Evolutionary conservation across 1,284 basidiomycete genomes (phyloP), one percentile per base, ranked within the genome.

Genomic region (Papiliotrema terrestris): DNA sequence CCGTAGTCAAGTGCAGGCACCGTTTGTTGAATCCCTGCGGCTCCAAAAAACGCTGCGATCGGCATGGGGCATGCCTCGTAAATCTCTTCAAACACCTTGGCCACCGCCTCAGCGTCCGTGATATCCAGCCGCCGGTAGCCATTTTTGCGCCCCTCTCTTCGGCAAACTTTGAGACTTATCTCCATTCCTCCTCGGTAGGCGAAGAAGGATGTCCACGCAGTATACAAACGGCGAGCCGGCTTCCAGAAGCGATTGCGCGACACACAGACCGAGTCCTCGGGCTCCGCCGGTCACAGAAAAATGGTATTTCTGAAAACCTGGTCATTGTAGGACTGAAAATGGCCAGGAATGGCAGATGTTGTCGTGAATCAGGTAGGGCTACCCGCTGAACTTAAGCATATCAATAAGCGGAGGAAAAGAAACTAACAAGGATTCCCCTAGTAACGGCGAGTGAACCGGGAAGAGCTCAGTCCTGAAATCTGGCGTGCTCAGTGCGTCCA

Each of bases 241-340:
- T 76, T 93, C 89, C 41, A 84, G 82, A 38, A 89, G 77, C 4
- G 86, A 83, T 54, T 89, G 79, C 29, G 88, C 88, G 83, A 89
- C 86, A 75, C 89, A 88, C 41, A 92, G 81, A 3, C 90, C 89
- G 11, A 92, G 81, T 2, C 89, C 89, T 47, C 89, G 81, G 64
- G 88, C 88, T 2, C 81, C 90, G 13, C 88, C 88, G 0, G 88
- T 87, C 43, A 91, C n/a, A n/a, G n/a, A n/a, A n/a, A n/a, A n/a
- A n/a, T n/a, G n/a, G n/a, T n/a, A n/a, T n/a, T n/a, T n/a, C n/a
- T n/a, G n/a, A n/a, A n/a, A n/a, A n/a, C n/a, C n/a, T n/a, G n/a
- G n/a, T n/a, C n/a, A n/a, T n/a, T n/a, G n/a, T n/a, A n/a, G n/a
- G n/a, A n/a, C n/a, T n/a, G n/a, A n/a, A n/a, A n/a, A n/a, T n/a